Percentiles rank a stretch among this genome's conserved stretches.
phyloP scores from a whole-genome alignment of 306 rosid genomes.

The Gillenia trifoliata region DNA sequence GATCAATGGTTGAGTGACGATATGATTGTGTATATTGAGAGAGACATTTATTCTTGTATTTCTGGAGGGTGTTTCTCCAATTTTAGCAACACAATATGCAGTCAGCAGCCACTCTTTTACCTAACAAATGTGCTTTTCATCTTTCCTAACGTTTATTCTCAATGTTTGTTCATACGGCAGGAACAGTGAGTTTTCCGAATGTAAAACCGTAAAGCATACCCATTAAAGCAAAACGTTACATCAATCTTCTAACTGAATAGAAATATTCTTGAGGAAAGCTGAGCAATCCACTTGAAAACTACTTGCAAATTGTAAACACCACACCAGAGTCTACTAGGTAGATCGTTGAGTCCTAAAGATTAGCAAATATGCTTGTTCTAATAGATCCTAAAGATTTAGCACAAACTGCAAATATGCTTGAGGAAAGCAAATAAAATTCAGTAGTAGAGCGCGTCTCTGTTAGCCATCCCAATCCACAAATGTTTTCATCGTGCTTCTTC shows the following conservation, averaged over 20 bases:
- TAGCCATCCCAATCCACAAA: not conserved
- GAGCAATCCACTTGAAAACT: too few relatives aligned
- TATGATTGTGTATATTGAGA: too few relatives aligned
- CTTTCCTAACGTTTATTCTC: too few relatives aligned
- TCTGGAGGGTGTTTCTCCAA: too few relatives aligned
- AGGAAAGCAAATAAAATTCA: conserved; percentile 26
- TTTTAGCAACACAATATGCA: too few relatives aligned
- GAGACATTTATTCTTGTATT: too few relatives aligned
- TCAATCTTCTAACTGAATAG: not conserved
- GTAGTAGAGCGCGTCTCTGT: not conserved
- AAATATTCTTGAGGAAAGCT: not conserved
- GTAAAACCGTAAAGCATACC: not conserved
- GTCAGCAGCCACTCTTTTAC: too few relatives aligned
- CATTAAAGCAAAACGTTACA: not conserved
- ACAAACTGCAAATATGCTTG: conserved; percentile 24
- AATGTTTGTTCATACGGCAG: too few relatives aligned
- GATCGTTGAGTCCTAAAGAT: not conserved
- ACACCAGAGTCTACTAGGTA: not conserved
- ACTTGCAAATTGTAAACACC: not conserved
- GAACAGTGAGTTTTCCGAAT: not conserved
- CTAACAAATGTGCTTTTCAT: too few relatives aligned
- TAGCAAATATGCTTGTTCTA: not conserved
- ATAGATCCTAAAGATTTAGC: not conserved
- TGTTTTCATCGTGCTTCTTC: not conserved
- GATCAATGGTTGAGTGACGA: too few relatives aligned